Conservation (phyloP, 192 early-diverging fungal species). For the Backusella luteola region DNA sequence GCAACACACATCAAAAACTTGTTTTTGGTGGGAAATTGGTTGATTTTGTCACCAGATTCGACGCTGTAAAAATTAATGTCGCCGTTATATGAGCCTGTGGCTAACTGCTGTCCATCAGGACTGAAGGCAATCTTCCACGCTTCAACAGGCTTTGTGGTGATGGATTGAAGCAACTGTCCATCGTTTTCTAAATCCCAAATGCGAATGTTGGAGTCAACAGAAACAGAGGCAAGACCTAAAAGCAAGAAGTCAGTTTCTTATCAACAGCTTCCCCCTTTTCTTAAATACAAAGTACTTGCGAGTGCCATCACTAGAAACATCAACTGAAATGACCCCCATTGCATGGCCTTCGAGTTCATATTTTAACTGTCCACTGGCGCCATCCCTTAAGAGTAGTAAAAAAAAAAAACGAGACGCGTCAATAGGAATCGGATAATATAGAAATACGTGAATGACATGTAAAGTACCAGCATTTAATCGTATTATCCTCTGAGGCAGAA, state of each 20-base stretch:
- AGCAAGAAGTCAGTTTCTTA: not conserved
- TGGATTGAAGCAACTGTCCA: constrained; percentile 48
- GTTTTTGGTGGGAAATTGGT: constrained; percentile 61
- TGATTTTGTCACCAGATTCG: constrained; percentile 66
- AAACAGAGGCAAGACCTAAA: constrained; percentile 67
- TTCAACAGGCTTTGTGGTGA: constrained; percentile 70
- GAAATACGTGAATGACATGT: not conserved
- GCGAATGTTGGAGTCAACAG: constrained; percentile 74
- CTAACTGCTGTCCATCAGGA: constrained; percentile 69
- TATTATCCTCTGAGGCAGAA: constrained; percentile 77
- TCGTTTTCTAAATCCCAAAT: constrained; percentile 70
- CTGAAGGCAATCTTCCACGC: constrained; percentile 74
- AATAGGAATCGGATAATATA: not conserved
- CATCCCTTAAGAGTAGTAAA: constrained; percentile 47
- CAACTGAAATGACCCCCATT: constrained; percentile 75
- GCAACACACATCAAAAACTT: constrained; percentile 82
- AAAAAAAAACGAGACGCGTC: not conserved
- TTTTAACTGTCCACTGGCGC: constrained; percentile 49
- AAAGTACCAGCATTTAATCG: constrained; percentile 74
- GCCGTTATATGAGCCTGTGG: constrained; percentile 72
- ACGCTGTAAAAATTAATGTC: constrained; percentile 69
- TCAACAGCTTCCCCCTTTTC: not conserved
- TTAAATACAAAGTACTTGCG: constrained; percentile 31
- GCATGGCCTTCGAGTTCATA: constrained; percentile 72
- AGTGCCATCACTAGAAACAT: constrained; percentile 56